These are phyloP conservation scores for Candida sithepensis DNA, from an alignment of 805 yeast species.

Conservation along the genomic window DNA sequence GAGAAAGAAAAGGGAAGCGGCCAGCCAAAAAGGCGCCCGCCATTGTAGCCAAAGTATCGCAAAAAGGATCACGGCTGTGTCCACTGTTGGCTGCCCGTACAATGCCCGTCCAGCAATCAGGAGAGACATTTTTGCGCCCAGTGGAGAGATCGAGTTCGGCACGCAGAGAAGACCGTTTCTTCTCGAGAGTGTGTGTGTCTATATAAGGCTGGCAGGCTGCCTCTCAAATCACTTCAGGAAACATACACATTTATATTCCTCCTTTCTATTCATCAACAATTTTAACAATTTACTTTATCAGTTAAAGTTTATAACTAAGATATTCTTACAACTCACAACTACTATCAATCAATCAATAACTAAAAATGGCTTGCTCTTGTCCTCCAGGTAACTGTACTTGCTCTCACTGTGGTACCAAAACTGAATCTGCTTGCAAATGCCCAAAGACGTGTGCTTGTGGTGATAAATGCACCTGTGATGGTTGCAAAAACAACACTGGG, in stretches of 20 bases:
- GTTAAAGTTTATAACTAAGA: too few species aligned
- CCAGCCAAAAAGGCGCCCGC: too few species aligned
- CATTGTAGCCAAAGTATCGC: too few species aligned
- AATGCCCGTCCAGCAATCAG: too few species aligned
- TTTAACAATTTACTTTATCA: not conserved
- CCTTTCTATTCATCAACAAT: not conserved
- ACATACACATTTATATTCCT: not conserved
- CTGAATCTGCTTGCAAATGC: slow-evolving; percentile 5
- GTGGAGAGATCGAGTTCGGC: too few species aligned
- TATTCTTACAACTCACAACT: too few species aligned
- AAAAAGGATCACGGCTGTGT: too few species aligned
- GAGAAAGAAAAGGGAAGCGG: too few species aligned
- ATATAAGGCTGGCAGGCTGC: not conserved
- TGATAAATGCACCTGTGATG: slow-evolving; percentile 6
- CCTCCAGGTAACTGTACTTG: slow-evolving; percentile 10
- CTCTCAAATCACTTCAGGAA: not conserved
- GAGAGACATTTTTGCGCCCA: too few species aligned
- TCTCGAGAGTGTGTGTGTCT: too few species aligned
- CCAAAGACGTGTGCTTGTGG: slow-evolving; percentile 9
- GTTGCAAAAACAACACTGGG: slow-evolving; percentile 2
- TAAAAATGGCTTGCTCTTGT: slow-evolving; percentile 15
- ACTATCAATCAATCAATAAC: not conserved
- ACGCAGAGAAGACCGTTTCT: too few species aligned
- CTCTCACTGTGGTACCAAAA: slow-evolving; percentile 2
- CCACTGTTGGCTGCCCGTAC: too few species aligned